Evolutionary conservation across 495 filamentous ascomycete genomes (phyloP).

Genomic region (Letharia columbiana): DNA sequence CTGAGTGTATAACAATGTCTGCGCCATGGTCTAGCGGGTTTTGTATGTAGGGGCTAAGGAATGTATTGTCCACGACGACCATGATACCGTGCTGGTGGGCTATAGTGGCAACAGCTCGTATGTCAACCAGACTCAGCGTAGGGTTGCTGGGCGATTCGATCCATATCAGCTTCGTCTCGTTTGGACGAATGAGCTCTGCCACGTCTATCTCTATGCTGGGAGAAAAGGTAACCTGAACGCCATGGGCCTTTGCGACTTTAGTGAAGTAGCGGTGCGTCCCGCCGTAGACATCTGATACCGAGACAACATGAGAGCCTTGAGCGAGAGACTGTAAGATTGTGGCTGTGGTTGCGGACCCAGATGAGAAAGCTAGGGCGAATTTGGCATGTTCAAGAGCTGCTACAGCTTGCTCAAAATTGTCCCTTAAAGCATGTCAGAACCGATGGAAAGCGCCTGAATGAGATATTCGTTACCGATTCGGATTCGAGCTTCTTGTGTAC

Average conservation of each 20-base stretch:
- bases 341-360: conserved; percentile 89
- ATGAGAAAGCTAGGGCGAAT: conserved; percentile 89
- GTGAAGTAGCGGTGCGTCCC: conserved; percentile 99
- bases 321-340: conserved; percentile 88
- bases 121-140: conserved; percentile 85
- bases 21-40: conserved; percentile 92
- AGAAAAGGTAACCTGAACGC: conserved; percentile 89
- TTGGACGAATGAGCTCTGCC: conserved; percentile 66
- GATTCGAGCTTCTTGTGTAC: conserved; percentile 86
- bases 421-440: conserved; percentile 31
- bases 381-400: conserved; percentile 88
- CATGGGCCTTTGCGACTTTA: conserved; percentile 89
- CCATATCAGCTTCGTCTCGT: conserved; percentile 89
- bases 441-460: not conserved
- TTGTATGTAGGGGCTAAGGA: conserved; percentile 91
- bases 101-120: conserved; percentile 66
- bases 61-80: conserved; percentile 98
- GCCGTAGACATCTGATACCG: conserved; percentile 94
- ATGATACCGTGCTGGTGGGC: conserved; percentile 84
- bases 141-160: conserved; percentile 95
- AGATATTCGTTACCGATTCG: conserved; percentile 54
- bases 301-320: conserved; percentile 85
- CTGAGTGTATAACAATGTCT: conserved; percentile 95
- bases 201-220: conserved; percentile 83
- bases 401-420: conserved; percentile 86